Percentiles rank a stretch among this genome's conserved stretches.
Evolutionary conservation across 805 yeast genomes (phyloP).

Genomic region (Teunomyces gatunensis): DNA sequence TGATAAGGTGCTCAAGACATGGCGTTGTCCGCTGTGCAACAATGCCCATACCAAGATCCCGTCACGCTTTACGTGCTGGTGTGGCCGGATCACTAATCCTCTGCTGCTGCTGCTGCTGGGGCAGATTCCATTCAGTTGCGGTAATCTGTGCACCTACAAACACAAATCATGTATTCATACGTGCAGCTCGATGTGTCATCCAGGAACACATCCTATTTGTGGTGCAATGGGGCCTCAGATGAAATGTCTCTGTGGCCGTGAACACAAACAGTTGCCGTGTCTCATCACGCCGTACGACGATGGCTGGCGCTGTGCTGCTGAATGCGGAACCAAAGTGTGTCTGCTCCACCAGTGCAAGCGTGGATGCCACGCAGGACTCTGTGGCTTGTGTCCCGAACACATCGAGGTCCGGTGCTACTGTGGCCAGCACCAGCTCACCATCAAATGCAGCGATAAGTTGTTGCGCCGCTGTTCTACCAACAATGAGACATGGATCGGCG

Average conservation of each 20-base stretch:
- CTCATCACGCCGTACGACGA: constrained; percentile 61
- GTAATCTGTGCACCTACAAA: constrained; percentile 68
- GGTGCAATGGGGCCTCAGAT: constrained; percentile 72
- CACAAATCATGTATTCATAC: constrained; percentile 64
- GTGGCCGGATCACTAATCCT: constrained; percentile 76
- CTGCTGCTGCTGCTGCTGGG: constrained; percentile 39
- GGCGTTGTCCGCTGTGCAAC: constrained; percentile 90
- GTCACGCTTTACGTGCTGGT: constrained; percentile 75
- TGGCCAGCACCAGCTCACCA: constrained; percentile 49
- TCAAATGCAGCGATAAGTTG: constrained; percentile 44
- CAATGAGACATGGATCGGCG: constrained; percentile 28
- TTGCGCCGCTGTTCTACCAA: constrained; percentile 33
- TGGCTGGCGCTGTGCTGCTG: constrained; percentile 67
- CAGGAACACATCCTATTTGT: constrained; percentile 84
- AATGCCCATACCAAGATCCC: constrained; percentile 49
- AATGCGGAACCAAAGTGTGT: constrained; percentile 63
- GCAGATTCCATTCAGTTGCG: constrained; percentile 81
- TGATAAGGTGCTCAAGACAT: constrained; percentile 48
- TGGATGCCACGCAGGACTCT: constrained; percentile 76
- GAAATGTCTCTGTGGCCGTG: constrained; percentile 73
- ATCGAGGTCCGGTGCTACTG: constrained; percentile 67
- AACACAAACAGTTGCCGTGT: constrained; percentile 67
- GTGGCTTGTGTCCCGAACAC: constrained; percentile 65
- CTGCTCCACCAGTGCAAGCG: constrained; percentile 64
- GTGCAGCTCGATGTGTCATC: constrained; percentile 77